A percentile compares a stretch with the other conserved stretches of the same genome.
phyloP scores from a whole-genome alignment of 108 stramenopile genomes.

The Cyclostephanos invisitatus region DNA sequence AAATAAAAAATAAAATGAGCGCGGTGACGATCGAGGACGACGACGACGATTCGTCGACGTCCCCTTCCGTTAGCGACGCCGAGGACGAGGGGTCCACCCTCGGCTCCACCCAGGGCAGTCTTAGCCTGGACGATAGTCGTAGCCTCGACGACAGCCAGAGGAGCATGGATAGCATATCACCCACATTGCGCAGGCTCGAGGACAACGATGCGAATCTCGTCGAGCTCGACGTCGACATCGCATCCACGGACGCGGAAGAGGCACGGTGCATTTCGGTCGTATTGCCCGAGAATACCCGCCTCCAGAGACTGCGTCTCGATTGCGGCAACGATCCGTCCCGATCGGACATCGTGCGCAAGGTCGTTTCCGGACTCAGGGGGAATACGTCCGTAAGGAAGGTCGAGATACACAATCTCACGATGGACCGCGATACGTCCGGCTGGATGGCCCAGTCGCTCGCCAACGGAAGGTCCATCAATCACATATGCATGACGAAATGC shows the following conservation, averaged over 20 bases:
- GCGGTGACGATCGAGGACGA: not conserved
- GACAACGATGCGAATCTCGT: not conserved
- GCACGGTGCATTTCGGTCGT: not conserved
- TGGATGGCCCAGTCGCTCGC: slow-evolving; percentile 5
- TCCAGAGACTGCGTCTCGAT: not conserved
- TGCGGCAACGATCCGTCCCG: not conserved
- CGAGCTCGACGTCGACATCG: not conserved
- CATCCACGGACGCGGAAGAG: not conserved
- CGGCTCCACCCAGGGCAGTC: not conserved
- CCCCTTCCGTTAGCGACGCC: not conserved
- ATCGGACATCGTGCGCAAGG: not conserved
- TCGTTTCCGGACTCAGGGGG: slow-evolving; percentile 4
- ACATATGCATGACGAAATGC: slow-evolving; percentile 9
- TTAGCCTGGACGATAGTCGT: not conserved
- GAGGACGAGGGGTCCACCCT: not conserved
- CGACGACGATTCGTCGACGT: not conserved
- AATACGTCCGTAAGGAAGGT: slow-evolving; percentile 2
- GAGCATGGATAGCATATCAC: not conserved
- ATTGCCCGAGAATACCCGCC: not conserved
- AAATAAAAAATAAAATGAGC: not conserved
- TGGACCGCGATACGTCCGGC: slow-evolving; percentile 1
- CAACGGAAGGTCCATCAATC: not conserved
- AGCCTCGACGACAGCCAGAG: not conserved
- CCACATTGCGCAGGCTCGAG: not conserved
- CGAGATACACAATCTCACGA: not conserved